Percentiles rank a stretch among this genome's conserved stretches.
These are phyloP conservation scores for Oropetium thomaeum DNA, from an alignment of 176 grass and related monocot genomes.

Conservation along the genomic window DNA sequence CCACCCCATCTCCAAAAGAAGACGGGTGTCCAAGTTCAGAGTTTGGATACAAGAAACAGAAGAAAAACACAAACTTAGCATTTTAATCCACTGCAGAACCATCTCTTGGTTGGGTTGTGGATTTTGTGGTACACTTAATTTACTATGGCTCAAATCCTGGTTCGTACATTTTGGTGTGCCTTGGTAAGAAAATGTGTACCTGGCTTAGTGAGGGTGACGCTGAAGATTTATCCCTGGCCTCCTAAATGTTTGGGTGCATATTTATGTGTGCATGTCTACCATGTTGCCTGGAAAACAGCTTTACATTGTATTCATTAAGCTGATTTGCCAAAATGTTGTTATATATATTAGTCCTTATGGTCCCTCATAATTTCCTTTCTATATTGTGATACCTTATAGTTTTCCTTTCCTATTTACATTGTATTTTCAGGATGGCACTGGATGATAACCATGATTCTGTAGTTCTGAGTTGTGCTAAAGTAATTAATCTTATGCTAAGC, in stretches of 20 bases:
- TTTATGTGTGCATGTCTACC: background rate
- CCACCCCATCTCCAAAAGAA: too few species aligned
- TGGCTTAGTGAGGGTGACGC: background rate
- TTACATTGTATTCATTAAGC: background rate
- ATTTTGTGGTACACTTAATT: background rate
- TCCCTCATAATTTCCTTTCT: background rate
- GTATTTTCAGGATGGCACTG: conserved; percentile 72
- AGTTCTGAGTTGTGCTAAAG: conserved; percentile 80
- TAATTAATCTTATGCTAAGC: conserved; percentile 66
- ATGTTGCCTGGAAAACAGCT: background rate
- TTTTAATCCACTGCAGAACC: background rate
- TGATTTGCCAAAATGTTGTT: background rate
- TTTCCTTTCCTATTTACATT: conserved; percentile 26
- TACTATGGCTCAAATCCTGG: background rate
- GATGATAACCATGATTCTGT: conserved; percentile 98
- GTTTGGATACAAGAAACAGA: too few species aligned
- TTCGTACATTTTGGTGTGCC: background rate
- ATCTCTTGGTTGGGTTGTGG: background rate
- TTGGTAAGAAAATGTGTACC: background rate
- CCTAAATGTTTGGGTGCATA: background rate
- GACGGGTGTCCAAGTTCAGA: too few species aligned
- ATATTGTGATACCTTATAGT: background rate
- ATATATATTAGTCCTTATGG: background rate
- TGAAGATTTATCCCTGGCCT: background rate
- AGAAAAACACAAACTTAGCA: conserved; percentile 1